Evolutionary conservation across 257 asterid genomes (phyloP).

Genomic region (Scutellaria baicalensis): DNA sequence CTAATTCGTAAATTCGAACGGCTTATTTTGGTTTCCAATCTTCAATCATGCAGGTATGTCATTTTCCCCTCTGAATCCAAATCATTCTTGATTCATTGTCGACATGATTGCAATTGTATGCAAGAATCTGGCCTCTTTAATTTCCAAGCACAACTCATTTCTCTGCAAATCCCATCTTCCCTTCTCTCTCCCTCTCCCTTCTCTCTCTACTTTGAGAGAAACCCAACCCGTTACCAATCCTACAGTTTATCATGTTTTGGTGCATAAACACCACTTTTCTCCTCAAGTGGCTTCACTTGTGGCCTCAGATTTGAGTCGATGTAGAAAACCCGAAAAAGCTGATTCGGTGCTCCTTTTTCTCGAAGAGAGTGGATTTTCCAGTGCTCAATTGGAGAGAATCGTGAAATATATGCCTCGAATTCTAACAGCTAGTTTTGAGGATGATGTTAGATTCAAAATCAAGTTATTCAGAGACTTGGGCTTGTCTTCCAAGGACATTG

Average conservation of each 20-base stretch:
- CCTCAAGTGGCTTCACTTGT: slow-evolving; percentile 5
- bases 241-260: neutral
- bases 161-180: neutral
- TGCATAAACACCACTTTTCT: slow-evolving; percentile 17
- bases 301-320: neutral
- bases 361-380: slow-evolving; percentile 31
- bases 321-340: slow-evolving; percentile 6
- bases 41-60: neutral
- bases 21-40: neutral
- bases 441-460: slow-evolving; percentile 28
- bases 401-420: neutral
- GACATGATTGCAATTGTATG: slow-evolving; percentile 12
- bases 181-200: neutral
- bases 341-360: slow-evolving; percentile 22
- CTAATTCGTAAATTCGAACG: neutral
- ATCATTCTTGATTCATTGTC: neutral
- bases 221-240: neutral
- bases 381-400: slow-evolving; percentile 14
- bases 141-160: neutral
- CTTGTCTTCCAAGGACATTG: slow-evolving; percentile 12
- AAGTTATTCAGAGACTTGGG: slow-evolving; percentile 33
- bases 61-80: neutral
- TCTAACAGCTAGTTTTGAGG: slow-evolving; percentile 10
- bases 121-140: neutral
- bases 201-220: slow-evolving; percentile 5